A percentile compares a stretch with the other conserved stretches of the same genome.
phyloP scores from a whole-genome alignment of 306 rosid species.

The Luffa acutangula region DNA sequence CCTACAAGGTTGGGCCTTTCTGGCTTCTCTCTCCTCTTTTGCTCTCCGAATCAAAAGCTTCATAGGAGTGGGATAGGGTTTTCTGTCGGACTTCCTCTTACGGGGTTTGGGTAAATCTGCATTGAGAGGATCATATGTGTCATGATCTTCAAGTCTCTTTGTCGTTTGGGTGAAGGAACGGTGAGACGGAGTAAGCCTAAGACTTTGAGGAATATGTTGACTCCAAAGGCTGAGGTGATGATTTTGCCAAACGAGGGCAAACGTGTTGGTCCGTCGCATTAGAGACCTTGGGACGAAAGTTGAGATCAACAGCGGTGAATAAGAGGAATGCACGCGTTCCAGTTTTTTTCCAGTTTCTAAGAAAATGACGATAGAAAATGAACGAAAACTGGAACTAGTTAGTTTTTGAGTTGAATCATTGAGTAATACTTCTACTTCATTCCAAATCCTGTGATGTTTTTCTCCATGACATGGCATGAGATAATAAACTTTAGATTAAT shows the following conservation, averaged over 20 bases:
- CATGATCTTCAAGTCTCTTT: background rate
- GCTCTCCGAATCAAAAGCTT: conserved; percentile 58
- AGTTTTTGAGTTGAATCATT: too few relatives aligned
- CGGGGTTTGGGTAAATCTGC: conserved; percentile 50
- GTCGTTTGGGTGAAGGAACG: background rate
- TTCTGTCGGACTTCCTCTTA: conserved; percentile 43
- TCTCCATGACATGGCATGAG: too few relatives aligned
- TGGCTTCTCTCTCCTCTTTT: conserved; percentile 46
- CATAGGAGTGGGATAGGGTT: conserved; percentile 69
- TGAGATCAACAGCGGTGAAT: background rate
- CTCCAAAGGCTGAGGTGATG: background rate
- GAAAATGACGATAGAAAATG: too few relatives aligned
- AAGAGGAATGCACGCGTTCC: too few relatives aligned
- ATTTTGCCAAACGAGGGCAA: background rate
- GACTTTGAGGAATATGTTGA: background rate
- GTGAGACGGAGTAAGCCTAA: background rate
- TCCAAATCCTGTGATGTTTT: too few relatives aligned
- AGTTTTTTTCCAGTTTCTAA: too few relatives aligned
- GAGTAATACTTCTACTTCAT: too few relatives aligned
- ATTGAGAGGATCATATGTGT: conserved; percentile 22
- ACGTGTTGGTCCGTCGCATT: background rate
- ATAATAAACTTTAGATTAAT: too few relatives aligned
- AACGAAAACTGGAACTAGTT: too few relatives aligned
- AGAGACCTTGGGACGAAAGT: background rate
- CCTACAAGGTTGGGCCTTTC: conserved; percentile 52